Evolutionary conservation across 2,329 filamentous ascomycete genomes (phyloP).

Genomic region (Purpureocillium takamizusanense): DNA sequence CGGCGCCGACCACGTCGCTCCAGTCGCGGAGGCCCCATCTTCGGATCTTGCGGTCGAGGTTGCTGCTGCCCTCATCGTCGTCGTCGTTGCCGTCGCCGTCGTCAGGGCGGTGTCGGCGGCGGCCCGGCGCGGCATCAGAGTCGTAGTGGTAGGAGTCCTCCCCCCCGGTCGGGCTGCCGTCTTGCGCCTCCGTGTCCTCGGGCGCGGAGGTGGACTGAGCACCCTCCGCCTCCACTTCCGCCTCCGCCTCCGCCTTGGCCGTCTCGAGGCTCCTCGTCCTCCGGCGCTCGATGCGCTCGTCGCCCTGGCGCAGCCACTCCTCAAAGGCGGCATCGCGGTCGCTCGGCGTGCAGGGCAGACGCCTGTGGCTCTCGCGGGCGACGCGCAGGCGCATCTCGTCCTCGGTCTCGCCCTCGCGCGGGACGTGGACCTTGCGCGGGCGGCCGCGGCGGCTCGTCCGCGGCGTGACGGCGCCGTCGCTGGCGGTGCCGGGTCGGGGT

Average conservation of each 20-base stretch:
- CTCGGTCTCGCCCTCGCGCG: conserved; percentile 33
- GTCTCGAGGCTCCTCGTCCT: background rate
- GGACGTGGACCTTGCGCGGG: conserved; percentile 29
- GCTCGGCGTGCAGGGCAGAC: conserved; percentile 14
- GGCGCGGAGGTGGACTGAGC: too few relatives aligned
- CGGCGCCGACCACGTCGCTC: conserved; percentile 75
- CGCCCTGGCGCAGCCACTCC: conserved; percentile 21
- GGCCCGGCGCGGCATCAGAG: too few relatives aligned
- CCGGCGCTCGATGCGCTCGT: conserved; percentile 4
- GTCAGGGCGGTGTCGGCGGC: too few relatives aligned
- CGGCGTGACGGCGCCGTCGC: conserved; percentile 3
- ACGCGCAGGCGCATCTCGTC: conserved; percentile 36
- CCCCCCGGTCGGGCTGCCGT: too few relatives aligned
- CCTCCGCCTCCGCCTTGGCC: too few relatives aligned
- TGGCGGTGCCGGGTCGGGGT: conserved; percentile 6
- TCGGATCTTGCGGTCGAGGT: conserved; percentile 15
- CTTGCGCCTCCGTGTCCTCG: conserved; percentile 5
- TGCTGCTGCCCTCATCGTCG: conserved; percentile 8
- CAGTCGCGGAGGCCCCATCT: conserved; percentile 58
- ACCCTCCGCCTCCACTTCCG: background rate
- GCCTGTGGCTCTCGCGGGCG: conserved; percentile 30
- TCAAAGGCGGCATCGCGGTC: conserved; percentile 23
- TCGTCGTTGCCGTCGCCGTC: conserved; percentile 9
- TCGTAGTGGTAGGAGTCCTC: too few relatives aligned
- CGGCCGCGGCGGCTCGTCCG: conserved; percentile 22